These are phyloP conservation scores for Xylariaceae sp. DNA, from an alignment of 2,329 filamentous ascomycete genomes.

Conservation along the genomic window DNA sequence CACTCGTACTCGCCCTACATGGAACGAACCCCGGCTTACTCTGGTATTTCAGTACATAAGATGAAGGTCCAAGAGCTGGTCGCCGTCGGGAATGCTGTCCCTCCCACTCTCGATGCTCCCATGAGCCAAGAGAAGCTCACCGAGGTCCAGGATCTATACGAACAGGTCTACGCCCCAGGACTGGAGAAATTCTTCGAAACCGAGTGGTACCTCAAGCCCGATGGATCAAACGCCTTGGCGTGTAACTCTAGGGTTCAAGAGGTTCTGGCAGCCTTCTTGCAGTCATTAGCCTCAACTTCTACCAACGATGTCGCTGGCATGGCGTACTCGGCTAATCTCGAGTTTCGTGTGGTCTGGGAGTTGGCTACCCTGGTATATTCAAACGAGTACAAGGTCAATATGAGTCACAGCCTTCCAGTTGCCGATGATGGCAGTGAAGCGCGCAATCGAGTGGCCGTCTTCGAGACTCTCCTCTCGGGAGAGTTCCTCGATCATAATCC, in stretches of 20 bases:
- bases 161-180: conserved; percentile 76
- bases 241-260: conserved; percentile 66
- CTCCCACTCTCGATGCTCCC: conserved; percentile 61
- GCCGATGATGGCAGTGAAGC: conserved; percentile 69
- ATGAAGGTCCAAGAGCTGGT: conserved; percentile 80
- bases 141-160: conserved; percentile 75
- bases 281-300: conserved; percentile 56
- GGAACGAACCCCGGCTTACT: conserved; percentile 52
- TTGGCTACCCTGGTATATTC: conserved; percentile 59
- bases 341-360: conserved; percentile 66
- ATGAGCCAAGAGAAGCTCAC: conserved; percentile 61
- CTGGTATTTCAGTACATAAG: conserved; percentile 60
- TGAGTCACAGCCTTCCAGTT: conserved; percentile 49
- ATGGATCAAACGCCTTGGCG: conserved; percentile 54
- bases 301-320: conserved; percentile 60
- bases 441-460: conserved; percentile 73
- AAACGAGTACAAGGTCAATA: conserved; percentile 45
- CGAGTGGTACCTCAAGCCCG: conserved; percentile 72
- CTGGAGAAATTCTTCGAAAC: conserved; percentile 82
- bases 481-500: conserved; percentile 67
- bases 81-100: conserved; percentile 63
- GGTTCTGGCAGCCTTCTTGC: conserved; percentile 71
- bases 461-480: conserved; percentile 79
- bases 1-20: conserved; percentile 37
- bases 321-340: conserved; percentile 60